Evolutionary conservation across 768 basidiomycete genomes (phyloP).

Genomic region (Boletus bicolor): DNA sequence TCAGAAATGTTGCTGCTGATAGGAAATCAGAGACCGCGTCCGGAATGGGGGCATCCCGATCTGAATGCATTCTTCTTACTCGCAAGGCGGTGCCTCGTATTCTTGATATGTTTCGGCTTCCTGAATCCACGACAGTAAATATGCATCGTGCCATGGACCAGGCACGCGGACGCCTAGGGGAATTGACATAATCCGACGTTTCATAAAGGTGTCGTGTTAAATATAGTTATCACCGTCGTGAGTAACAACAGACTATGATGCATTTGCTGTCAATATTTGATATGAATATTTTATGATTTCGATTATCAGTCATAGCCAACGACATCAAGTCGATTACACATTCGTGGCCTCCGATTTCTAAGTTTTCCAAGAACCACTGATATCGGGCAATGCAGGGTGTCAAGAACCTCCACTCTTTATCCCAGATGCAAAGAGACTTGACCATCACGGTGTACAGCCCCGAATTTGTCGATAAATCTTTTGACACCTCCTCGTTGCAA

Average conservation of each 20-base stretch:
- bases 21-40: constrained; percentile 1
- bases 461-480: not conserved
- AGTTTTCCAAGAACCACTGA: not conserved
- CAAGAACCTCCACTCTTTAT: not conserved
- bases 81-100: constrained; percentile 54
- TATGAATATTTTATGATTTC: not conserved
- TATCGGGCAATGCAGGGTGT: not conserved
- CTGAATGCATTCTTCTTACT: constrained; percentile 43
- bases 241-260: constrained; percentile 10
- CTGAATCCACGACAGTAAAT: constrained; percentile 44
- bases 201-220: not conserved
- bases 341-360: not conserved
- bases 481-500: not conserved
- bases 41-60: constrained; percentile 1
- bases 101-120: constrained; percentile 43
- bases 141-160: constrained; percentile 68
- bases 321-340: constrained; percentile 3
- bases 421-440: not conserved
- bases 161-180: constrained; percentile 33
- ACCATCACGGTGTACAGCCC: not conserved
- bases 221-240: not conserved
- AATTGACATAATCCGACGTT: constrained; percentile 4
- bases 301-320: constrained; percentile 3
- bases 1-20: not conserved
- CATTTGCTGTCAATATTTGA: constrained; percentile 13